Conservation (phyloP, 345 rosid species). For the Eutrema heterophyllum region DNA sequence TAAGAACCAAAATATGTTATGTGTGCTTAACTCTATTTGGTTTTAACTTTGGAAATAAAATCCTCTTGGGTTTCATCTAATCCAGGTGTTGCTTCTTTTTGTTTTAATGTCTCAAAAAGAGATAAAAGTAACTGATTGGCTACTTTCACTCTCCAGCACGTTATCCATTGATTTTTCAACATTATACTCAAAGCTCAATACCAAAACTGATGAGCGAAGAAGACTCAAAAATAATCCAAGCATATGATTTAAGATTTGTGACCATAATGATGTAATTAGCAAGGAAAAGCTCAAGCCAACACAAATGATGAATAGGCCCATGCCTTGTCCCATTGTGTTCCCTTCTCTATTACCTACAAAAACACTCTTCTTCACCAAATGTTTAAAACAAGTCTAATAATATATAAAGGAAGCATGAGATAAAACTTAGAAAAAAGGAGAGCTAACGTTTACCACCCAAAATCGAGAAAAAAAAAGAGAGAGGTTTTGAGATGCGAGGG, state of each 20-base stretch:
- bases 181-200: not conserved
- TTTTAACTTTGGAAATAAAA: too few relatives aligned
- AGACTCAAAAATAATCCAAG: not conserved
- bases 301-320: conserved; percentile 33
- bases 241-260: conserved; percentile 12
- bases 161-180: conserved; percentile 16
- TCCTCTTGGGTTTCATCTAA: too few relatives aligned
- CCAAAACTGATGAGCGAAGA: too few relatives aligned
- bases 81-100: too few relatives aligned
- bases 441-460: conserved; percentile 26
- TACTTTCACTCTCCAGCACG: too few relatives aligned
- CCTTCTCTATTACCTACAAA: conserved; percentile 18
- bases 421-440: conserved; percentile 8
- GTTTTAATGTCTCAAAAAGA: too few relatives aligned
- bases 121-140: too few relatives aligned
- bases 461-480: not conserved
- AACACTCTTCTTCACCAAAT: conserved; percentile 23
- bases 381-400: not conserved
- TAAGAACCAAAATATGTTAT: not conserved
- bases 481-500: conserved; percentile 36
- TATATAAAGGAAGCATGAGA: conserved; percentile 24
- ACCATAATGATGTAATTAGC: conserved; percentile 25
- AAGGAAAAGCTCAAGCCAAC: conserved; percentile 16
- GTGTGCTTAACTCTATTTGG: too few relatives aligned
- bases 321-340: conserved; percentile 37